phyloP scores from a whole-genome alignment of 1,284 basidiomycete species.

The Ganoderma boninense region DNA sequence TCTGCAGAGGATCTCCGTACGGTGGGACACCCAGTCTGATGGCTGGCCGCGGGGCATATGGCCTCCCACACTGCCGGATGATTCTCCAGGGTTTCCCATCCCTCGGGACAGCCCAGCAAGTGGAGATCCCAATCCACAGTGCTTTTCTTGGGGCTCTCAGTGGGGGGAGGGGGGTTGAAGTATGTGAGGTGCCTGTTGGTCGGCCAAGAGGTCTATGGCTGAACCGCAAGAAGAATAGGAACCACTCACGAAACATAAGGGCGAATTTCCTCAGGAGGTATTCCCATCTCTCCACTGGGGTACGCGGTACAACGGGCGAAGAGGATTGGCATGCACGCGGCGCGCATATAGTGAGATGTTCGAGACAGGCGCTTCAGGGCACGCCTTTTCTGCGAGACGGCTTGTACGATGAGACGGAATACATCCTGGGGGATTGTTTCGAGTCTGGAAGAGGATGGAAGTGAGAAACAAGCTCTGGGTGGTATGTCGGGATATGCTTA shows the following conservation, averaged over 20 bases:
- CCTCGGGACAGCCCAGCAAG: neutral
- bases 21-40: neutral
- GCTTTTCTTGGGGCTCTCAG: neutral
- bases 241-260: conserved; percentile 12
- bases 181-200: conserved; percentile 16
- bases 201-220: neutral
- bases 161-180: neutral
- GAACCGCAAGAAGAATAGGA: neutral
- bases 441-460: neutral
- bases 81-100: neutral
- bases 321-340: conserved; percentile 10
- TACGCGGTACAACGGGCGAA: conserved; percentile 15
- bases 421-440: conserved; percentile 14
- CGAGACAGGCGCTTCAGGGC: conserved; percentile 5
- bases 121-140: neutral
- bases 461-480: neutral
- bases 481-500: conserved; percentile 6
- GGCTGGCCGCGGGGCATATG: neutral
- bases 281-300: conserved; percentile 9
- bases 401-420: conserved; percentile 13
- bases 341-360: conserved; percentile 11
- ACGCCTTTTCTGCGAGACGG: neutral
- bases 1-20: neutral
- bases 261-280: conserved; percentile 8
- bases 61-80: neutral